Conservation (phyloP, 2,329 filamentous ascomycete species). For the Lachnellula subtilissima region DNA sequence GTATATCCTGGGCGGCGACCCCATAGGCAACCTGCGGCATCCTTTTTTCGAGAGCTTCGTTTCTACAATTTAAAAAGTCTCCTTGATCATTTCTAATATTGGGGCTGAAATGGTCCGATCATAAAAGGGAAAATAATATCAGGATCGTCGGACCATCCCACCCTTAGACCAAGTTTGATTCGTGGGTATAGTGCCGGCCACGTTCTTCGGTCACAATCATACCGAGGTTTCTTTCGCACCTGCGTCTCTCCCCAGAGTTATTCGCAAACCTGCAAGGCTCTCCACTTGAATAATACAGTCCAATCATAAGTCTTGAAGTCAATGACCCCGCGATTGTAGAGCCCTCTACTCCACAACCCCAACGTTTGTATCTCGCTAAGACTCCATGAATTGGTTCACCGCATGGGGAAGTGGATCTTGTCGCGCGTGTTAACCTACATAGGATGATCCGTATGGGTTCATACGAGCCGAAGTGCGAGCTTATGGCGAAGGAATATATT, state of each 20-base stretch:
- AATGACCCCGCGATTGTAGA: not conserved
- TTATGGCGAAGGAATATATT: no score
- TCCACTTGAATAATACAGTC: not conserved
- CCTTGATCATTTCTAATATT: not conserved
- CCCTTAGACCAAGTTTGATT: not conserved
- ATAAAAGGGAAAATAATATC: not conserved
- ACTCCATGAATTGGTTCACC: not conserved
- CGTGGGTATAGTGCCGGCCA: not conserved
- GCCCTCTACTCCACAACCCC: not conserved
- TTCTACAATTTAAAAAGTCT: no score
- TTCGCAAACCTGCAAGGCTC: not conserved
- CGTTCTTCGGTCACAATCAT: not conserved
- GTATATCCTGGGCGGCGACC: slow-evolving; percentile 2
- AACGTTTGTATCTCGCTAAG: not conserved
- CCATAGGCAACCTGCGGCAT: slow-evolving; percentile 5
- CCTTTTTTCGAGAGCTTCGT: not conserved
- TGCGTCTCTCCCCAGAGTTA: not conserved
- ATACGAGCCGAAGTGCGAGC: no score
- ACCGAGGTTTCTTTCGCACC: not conserved
- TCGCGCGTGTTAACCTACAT: not conserved
- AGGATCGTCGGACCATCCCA: slow-evolving; percentile 4
- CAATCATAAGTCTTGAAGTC: not conserved
- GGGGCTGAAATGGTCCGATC: not conserved
- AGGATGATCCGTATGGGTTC: no score
- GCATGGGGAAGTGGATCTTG: not conserved